Percentiles rank a stretch among this genome's conserved stretches.
These are phyloP conservation scores for Thelonectria olida DNA, from an alignment of 2,329 filamentous ascomycete genomes.

Conservation along the genomic window DNA sequence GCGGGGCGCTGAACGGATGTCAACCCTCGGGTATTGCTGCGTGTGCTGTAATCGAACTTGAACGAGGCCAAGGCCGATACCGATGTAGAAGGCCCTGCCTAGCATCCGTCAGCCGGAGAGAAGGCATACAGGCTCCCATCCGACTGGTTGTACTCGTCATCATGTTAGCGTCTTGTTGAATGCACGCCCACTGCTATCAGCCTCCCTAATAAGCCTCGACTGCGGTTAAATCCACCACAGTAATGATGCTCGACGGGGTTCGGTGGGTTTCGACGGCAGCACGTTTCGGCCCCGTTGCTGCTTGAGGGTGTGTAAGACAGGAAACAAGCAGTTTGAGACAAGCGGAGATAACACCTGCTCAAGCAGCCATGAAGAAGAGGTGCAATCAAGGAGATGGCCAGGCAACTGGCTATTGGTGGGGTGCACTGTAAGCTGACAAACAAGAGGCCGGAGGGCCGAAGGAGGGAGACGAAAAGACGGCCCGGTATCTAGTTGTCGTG, in stretches of 20 bases:
- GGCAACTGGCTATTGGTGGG: neutral
- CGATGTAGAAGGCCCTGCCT: slow-evolving; percentile 1
- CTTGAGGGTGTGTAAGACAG: neutral
- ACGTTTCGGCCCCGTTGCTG: slow-evolving; percentile 2
- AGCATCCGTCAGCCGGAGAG: slow-evolving; percentile 12
- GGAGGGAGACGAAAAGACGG: neutral
- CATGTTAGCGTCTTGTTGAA: neutral
- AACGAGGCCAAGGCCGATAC: neutral
- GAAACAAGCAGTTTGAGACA: neutral
- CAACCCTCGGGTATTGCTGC: neutral
- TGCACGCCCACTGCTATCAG: slow-evolving; percentile 1
- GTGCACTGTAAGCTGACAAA: neutral
- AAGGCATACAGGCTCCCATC: slow-evolving; percentile 1
- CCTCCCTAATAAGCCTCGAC: neutral
- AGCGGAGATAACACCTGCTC: too few species aligned
- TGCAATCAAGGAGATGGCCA: too few species aligned
- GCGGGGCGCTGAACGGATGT: neutral
- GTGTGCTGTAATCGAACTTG: too few species aligned
- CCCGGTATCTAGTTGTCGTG: neutral
- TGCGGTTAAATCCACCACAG: slow-evolving; percentile 7
- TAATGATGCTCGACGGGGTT: slow-evolving; percentile 7
- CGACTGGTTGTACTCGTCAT: slow-evolving; percentile 8
- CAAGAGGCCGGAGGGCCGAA: neutral
- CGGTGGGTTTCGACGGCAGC: slow-evolving; percentile 18
- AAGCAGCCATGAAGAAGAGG: too few species aligned